These are phyloP conservation scores for Mycotypha africana DNA, from an alignment of 371 early-diverging fungal genomes.

Conservation along the genomic window DNA sequence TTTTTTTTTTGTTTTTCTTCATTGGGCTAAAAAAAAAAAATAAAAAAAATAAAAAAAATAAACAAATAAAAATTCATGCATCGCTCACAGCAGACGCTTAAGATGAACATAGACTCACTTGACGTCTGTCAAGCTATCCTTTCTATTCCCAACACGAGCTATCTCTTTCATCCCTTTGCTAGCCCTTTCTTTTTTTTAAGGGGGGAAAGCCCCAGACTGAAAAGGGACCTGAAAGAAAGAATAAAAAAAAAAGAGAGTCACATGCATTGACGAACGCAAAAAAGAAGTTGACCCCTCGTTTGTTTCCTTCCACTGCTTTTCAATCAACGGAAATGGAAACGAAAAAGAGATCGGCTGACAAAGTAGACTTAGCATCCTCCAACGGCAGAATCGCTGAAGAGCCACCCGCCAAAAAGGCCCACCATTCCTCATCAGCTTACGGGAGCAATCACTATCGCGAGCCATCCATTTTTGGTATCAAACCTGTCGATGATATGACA, in stretches of 20 bases:
- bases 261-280: too few species aligned
- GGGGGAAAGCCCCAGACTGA: too few species aligned
- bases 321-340: background rate
- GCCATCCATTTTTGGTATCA: slow-evolving; percentile 33
- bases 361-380: background rate
- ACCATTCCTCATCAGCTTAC: background rate
- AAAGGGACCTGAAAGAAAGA: too few species aligned
- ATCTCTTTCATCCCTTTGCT: background rate
- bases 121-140: too few species aligned
- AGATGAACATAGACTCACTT: too few species aligned
- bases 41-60: too few species aligned
- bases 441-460: slow-evolving; percentile 8
- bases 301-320: background rate
- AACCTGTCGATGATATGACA: slow-evolving; percentile 56
- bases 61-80: too few species aligned
- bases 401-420: background rate
- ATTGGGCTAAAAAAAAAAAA: too few species aligned
- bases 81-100: too few species aligned
- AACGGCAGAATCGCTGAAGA: background rate
- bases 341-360: background rate
- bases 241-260: too few species aligned
- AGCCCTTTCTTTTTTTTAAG: background rate
- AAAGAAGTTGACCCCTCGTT: background rate
- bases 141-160: too few species aligned
- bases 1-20: too few species aligned